phyloP scores from a whole-genome alignment of 805 yeast species.

The Kluyveromyces starmeri region DNA sequence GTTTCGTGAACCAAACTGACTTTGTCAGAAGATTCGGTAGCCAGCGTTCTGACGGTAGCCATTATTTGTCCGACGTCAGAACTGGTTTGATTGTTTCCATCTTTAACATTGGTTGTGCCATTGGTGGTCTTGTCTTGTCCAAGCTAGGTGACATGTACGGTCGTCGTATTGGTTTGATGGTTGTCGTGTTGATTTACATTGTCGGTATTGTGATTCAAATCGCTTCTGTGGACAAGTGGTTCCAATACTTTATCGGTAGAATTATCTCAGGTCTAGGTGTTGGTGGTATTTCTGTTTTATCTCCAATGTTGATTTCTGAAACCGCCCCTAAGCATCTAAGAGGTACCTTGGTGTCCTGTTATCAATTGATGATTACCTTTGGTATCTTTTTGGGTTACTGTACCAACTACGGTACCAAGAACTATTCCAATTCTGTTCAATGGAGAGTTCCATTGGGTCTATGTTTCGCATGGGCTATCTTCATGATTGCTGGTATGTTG shows the following conservation, averaged over 20 bases:
- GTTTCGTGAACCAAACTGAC: constrained; percentile 52
- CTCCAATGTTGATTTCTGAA: constrained; percentile 58
- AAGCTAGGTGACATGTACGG: constrained; percentile 54
- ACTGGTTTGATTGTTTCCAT: constrained; percentile 48
- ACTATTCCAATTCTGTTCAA: constrained; percentile 37
- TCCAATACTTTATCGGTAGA: constrained; percentile 64
- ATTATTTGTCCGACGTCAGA: constrained; percentile 42
- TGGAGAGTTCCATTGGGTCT: constrained; percentile 69
- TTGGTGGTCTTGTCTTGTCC: constrained; percentile 55
- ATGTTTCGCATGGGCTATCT: constrained; percentile 38
- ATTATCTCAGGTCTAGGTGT: constrained; percentile 64
- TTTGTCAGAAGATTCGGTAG: constrained; percentile 51
- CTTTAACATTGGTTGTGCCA: constrained; percentile 66
- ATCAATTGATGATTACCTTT: constrained; percentile 60
- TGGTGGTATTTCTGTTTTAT: constrained; percentile 67
- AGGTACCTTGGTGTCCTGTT: constrained; percentile 63
- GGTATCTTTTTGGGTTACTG: constrained; percentile 75
- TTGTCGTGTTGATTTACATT: constrained; percentile 52
- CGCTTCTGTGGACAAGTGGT: constrained; percentile 45
- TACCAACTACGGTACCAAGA: constrained; percentile 49
- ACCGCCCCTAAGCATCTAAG: constrained; percentile 37
- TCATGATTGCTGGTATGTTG: constrained; percentile 31
- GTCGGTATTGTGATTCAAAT: constrained; percentile 63
- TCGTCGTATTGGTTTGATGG: constrained; percentile 52
- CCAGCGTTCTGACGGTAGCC: constrained; percentile 32